A percentile compares a stretch with the other conserved stretches of the same genome.
These are phyloP conservation scores for Sphagnum tenellum DNA, from an alignment of 225 moss, liverwort and hornwort species.

Conservation along the genomic window DNA sequence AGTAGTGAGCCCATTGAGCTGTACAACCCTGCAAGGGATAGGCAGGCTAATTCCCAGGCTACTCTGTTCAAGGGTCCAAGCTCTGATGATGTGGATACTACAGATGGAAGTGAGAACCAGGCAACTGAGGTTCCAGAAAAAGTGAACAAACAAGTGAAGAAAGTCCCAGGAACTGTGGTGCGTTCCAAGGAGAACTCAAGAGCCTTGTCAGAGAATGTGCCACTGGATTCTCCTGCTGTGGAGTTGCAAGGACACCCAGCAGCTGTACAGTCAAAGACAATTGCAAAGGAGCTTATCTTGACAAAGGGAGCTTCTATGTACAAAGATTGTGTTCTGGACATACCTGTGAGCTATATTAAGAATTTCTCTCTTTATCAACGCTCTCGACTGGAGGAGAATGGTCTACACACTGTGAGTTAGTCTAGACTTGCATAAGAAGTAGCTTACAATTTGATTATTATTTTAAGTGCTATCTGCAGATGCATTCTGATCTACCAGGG, in stretches of 20 bases:
- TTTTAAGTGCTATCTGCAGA: too few relatives aligned
- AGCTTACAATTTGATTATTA: too few relatives aligned
- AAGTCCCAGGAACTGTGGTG: conserved; percentile 11
- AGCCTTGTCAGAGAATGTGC: too few relatives aligned
- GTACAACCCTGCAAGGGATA: conserved; percentile 27
- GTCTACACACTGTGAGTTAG: conserved; percentile 61
- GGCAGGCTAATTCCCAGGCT: conserved; percentile 9
- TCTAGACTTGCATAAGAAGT: neutral
- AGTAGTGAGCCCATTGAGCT: conserved; percentile 84
- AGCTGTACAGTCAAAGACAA: conserved; percentile 13
- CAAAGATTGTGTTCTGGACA: conserved; percentile 70
- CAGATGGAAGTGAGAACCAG: conserved; percentile 19
- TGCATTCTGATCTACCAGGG: too few relatives aligned
- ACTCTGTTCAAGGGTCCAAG: conserved; percentile 5
- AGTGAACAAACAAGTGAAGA: conserved; percentile 17
- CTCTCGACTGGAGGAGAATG: conserved; percentile 74
- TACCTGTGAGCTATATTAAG: conserved; percentile 65
- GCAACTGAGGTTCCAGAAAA: conserved; percentile 19
- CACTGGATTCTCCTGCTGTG: too few relatives aligned
- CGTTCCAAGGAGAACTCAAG: neutral
- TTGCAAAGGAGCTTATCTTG: conserved; percentile 28
- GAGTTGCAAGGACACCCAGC: too few relatives aligned
- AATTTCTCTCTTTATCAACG: conserved; percentile 58
- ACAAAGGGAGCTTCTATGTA: conserved; percentile 45
- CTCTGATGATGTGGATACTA: conserved; percentile 11